phyloP scores from a whole-genome alignment of 2,329 filamentous ascomycete species.

The Aspergillus hortae region DNA sequence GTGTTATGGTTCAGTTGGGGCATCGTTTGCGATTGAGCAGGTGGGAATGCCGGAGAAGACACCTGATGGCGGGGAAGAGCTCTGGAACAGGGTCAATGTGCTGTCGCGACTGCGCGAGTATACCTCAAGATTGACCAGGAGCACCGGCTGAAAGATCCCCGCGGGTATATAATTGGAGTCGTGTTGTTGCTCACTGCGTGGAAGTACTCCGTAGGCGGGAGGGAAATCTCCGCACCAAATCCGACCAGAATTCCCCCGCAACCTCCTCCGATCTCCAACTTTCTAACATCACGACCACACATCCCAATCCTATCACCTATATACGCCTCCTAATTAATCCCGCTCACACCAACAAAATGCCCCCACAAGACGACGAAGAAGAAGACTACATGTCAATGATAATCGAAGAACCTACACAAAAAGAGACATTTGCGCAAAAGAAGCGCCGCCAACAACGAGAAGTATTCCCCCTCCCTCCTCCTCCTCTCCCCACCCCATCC shows the following conservation, averaged over 20 bases:
- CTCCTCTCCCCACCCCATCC: constrained; percentile 35
- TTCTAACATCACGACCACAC: not conserved
- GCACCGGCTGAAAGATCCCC: too few species aligned
- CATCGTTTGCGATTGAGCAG: constrained; percentile 31
- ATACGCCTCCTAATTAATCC: not conserved
- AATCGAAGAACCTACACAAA: constrained; percentile 64
- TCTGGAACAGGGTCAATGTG: constrained; percentile 17
- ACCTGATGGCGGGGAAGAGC: constrained; percentile 6
- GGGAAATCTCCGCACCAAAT: too few species aligned
- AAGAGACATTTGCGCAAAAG: constrained; percentile 62
- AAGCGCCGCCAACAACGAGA: constrained; percentile 53
- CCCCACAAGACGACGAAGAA: constrained; percentile 61
- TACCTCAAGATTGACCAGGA: not conserved
- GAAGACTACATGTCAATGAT: constrained; percentile 98
- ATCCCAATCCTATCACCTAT: not conserved
- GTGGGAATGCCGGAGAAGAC: constrained; percentile 23
- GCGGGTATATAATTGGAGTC: too few species aligned
- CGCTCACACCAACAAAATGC: constrained; percentile 1
- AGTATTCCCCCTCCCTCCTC: constrained; percentile 27
- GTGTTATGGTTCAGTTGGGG: constrained; percentile 31
- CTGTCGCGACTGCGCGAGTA: constrained; percentile 16
- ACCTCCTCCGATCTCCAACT: too few species aligned
- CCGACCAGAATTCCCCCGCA: too few species aligned
- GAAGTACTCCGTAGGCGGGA: too few species aligned
- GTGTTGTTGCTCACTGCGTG: too few species aligned